These are phyloP conservation scores for Claviceps purpurea DNA, from an alignment of 2,329 filamentous ascomycete species.

Conservation along the genomic window DNA sequence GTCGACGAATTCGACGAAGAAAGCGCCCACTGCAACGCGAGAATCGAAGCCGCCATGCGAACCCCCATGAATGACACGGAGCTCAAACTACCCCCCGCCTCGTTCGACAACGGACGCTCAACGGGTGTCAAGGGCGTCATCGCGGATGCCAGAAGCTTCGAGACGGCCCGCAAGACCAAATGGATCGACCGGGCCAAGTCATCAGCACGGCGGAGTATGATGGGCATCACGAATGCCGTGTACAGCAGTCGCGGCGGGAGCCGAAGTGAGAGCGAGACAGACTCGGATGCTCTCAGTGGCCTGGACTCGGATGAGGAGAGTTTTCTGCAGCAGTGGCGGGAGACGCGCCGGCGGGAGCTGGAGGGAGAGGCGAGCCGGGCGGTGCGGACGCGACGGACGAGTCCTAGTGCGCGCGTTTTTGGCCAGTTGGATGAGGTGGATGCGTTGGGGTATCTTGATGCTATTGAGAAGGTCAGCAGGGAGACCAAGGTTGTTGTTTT, in stretches of 20 bases:
- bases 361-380: slow-evolving; percentile 43
- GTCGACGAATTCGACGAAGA: slow-evolving; percentile 42
- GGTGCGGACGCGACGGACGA: slow-evolving; percentile 53
- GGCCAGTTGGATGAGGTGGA: slow-evolving; percentile 75
- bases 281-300: slow-evolving; percentile 27
- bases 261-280: slow-evolving; percentile 33
- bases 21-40: slow-evolving; percentile 35
- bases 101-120: slow-evolving; percentile 54
- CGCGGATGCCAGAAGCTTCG: slow-evolving; percentile 66
- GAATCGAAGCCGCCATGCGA: slow-evolving; percentile 53
- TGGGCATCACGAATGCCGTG: slow-evolving; percentile 28
- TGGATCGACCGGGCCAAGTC: slow-evolving; percentile 39
- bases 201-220: slow-evolving; percentile 40
- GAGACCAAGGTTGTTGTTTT: slow-evolving; percentile 85
- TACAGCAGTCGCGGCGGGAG: slow-evolving; percentile 5
- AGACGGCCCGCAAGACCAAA: slow-evolving; percentile 47
- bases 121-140: slow-evolving; percentile 83
- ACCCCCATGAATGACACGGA: slow-evolving; percentile 40
- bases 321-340: slow-evolving; percentile 78
- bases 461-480: slow-evolving; percentile 74
- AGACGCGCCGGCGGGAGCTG: slow-evolving; percentile 65
- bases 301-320: slow-evolving; percentile 57
- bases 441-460: slow-evolving; percentile 85
- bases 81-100: slow-evolving; percentile 47
- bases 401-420: slow-evolving; percentile 64